These are phyloP conservation scores for Paramyrothecium roridum DNA, from an alignment of 2,329 filamentous ascomycete species.

Conservation along the genomic window DNA sequence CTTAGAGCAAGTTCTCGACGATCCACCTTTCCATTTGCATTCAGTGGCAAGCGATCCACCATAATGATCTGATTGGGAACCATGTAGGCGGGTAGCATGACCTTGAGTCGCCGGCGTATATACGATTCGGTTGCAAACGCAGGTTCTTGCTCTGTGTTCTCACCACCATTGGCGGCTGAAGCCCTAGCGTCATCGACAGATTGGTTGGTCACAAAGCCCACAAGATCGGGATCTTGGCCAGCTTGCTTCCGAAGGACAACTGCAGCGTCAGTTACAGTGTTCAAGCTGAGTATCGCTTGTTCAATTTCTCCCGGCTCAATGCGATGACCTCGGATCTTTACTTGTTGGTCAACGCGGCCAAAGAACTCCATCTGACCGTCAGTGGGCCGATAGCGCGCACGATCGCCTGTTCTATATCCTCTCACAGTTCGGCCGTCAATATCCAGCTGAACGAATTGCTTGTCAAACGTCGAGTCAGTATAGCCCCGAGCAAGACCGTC, in stretches of 20 bases:
- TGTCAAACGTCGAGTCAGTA: conserved; percentile 7
- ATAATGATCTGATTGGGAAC: conserved; percentile 15
- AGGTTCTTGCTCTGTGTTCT: neutral
- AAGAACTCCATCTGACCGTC: conserved; percentile 22
- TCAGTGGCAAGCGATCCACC: conserved; percentile 19
- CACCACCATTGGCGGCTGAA: too few species aligned
- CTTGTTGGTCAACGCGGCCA: conserved; percentile 20
- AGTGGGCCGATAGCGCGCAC: conserved; percentile 12
- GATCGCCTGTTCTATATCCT: conserved; percentile 23
- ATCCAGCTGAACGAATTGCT: conserved; percentile 11
- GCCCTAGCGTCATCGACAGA: neutral
- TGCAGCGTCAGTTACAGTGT: conserved; percentile 12
- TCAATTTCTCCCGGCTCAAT: conserved; percentile 25
- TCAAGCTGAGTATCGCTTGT: conserved; percentile 9
- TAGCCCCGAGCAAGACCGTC: conserved; percentile 21
- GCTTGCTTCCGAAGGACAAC: conserved; percentile 7
- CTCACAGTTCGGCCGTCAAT: conserved; percentile 3
- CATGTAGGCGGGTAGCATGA: conserved; percentile 20
- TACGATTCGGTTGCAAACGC: neutral
- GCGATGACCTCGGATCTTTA: conserved; percentile 26
- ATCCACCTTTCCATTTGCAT: conserved; percentile 20
- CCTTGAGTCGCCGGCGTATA: neutral
- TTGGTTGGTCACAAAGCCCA: conserved; percentile 9
- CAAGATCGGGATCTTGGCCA: conserved; percentile 4
- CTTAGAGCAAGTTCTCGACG: conserved; percentile 3